These are phyloP conservation scores for Neocallimastix lanati DNA, from an alignment of 192 early-diverging fungal species.

Conservation along the genomic window DNA sequence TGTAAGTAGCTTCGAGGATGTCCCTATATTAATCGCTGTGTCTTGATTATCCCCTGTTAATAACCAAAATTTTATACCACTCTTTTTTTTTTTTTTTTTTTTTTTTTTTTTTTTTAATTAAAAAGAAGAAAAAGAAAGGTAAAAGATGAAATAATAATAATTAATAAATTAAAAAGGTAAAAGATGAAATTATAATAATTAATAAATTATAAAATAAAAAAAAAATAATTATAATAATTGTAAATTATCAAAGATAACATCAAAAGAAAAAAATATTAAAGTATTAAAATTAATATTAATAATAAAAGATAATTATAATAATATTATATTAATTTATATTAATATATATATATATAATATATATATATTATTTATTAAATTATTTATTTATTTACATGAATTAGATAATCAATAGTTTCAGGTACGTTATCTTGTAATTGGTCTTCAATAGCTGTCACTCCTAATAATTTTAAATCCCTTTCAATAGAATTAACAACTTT, in stretches of 20 bases:
- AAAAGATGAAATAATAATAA: too few relatives aligned
- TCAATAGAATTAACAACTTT: conserved; percentile 24
- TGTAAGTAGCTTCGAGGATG: conserved; percentile 47
- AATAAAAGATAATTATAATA: too few relatives aligned
- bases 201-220: too few relatives aligned
- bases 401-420: conserved; percentile 38
- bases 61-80: conserved; percentile 34
- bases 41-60: conserved; percentile 46
- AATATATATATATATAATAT: not conserved
- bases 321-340: too few relatives aligned
- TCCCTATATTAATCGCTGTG: conserved; percentile 45
- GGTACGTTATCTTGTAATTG: conserved; percentile 35
- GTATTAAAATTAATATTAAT: too few relatives aligned
- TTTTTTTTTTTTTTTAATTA: not conserved
- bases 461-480: conserved; percentile 19
- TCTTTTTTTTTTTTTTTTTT: not conserved
- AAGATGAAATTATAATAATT: too few relatives aligned
- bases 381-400: not conserved
- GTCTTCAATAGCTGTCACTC: conserved; percentile 42
- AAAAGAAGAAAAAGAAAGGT: too few relatives aligned
- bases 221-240: too few relatives aligned
- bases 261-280: too few relatives aligned
- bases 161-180: too few relatives aligned
- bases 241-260: too few relatives aligned
- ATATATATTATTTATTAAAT: not conserved